Conservation (phyloP, 768 basidiomycete species). For the Termitomyces sp. region DNA sequence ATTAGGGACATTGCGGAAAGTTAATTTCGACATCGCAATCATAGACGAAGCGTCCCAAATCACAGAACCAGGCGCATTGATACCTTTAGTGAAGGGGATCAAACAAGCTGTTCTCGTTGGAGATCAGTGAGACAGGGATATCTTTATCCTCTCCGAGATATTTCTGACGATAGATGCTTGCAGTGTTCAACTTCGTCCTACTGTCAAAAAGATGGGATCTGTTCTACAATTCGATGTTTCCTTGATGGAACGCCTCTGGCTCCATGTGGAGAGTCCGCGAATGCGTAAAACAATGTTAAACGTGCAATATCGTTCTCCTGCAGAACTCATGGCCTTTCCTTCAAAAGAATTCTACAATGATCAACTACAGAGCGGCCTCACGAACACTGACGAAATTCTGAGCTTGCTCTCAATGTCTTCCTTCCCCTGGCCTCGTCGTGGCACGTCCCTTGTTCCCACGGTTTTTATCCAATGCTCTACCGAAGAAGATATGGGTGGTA, state of each 20-base stretch:
- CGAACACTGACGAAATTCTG: constrained; percentile 29
- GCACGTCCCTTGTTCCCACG: constrained; percentile 36
- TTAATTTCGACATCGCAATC: constrained; percentile 53
- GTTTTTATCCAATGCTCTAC: constrained; percentile 52
- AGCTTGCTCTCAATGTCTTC: constrained; percentile 28
- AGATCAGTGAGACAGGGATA: constrained; percentile 49
- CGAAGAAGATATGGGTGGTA: constrained; percentile 53
- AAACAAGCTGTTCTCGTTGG: constrained; percentile 55
- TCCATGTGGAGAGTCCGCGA: constrained; percentile 22
- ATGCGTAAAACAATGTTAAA: constrained; percentile 59
- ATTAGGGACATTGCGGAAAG: constrained; percentile 48
- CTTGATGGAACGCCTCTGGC: constrained; percentile 55
- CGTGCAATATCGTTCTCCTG: constrained; percentile 62
- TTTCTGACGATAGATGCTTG: background rate
- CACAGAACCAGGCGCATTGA: constrained; percentile 59
- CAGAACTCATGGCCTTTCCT: constrained; percentile 52
- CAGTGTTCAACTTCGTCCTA: constrained; percentile 66
- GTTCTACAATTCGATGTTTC: constrained; percentile 55
- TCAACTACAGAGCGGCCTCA: constrained; percentile 40
- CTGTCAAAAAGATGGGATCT: constrained; percentile 52
- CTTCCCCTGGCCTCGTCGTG: constrained; percentile 53
- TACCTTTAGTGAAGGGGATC: constrained; percentile 63
- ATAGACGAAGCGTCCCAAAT: constrained; percentile 72
- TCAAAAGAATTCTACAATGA: constrained; percentile 60
- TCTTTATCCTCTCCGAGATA: background rate